A percentile compares a stretch with the other conserved stretches of the same genome.
Conservation (phyloP, 2,329 filamentous ascomycete genomes). For the Chaetothyriales sp. region DNA sequence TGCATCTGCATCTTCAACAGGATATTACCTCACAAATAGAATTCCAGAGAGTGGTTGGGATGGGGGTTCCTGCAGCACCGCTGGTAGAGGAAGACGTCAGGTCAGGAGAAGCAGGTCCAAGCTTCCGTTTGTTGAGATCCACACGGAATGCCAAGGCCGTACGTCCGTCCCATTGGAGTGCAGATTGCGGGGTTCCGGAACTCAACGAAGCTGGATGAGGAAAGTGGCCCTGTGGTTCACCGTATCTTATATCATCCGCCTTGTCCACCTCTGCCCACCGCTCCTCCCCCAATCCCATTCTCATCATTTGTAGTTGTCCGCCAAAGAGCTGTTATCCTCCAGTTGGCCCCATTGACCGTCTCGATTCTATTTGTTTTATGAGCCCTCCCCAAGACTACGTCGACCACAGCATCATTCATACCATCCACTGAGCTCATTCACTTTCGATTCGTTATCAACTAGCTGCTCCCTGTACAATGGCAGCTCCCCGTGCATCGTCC, state of each 20-base stretch:
- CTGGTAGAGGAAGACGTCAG: background rate
- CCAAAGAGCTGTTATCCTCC: background rate
- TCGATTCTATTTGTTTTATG: slow-evolving; percentile 5
- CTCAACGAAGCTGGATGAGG: background rate
- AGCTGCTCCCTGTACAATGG: slow-evolving; percentile 21
- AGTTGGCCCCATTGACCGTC: background rate
- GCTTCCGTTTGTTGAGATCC: background rate
- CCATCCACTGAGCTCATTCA: slow-evolving; percentile 11
- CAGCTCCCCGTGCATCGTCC: slow-evolving; percentile 30
- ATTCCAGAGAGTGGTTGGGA: background rate
- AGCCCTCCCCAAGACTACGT: slow-evolving; percentile 17
- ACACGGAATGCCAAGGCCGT: background rate
- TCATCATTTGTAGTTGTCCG: background rate
- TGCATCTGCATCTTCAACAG: background rate
- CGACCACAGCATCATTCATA: slow-evolving; percentile 16
- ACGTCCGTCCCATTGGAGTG: background rate
- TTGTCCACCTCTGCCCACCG: background rate
- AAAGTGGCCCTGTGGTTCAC: background rate
- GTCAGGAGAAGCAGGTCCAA: background rate
- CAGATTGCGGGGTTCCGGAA: background rate
- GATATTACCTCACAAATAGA: background rate
- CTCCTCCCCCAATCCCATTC: background rate
- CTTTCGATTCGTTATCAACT: background rate
- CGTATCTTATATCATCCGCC: background rate
- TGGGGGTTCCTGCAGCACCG: background rate